These are phyloP conservation scores for Dalbergia cochinchinensis DNA, from an alignment of 306 rosid genomes.

Conservation along the genomic window DNA sequence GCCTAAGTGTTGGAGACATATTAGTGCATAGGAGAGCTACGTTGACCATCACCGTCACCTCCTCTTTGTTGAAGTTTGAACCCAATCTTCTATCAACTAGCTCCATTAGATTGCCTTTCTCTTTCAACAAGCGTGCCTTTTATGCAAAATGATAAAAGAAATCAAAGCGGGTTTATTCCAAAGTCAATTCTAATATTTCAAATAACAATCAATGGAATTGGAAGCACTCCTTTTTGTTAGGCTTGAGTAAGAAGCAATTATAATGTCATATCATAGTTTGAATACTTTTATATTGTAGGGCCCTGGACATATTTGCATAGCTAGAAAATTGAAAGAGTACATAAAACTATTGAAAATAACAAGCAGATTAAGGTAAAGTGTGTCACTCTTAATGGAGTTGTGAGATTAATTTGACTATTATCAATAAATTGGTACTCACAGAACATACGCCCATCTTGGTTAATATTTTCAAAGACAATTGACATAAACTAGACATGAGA, in stretches of 20 bases:
- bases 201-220: slow-evolving; percentile 3
- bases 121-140: slow-evolving; percentile 46
- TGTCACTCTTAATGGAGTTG: too few relatives aligned
- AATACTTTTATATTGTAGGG: neutral
- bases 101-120: slow-evolving; percentile 44
- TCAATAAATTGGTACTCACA: too few relatives aligned
- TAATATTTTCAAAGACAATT: too few relatives aligned
- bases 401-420: too few relatives aligned
- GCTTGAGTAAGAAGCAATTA: neutral
- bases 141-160: neutral
- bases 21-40: slow-evolving; percentile 52
- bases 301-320: neutral
- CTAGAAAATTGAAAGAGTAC: neutral
- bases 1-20: slow-evolving; percentile 43
- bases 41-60: slow-evolving; percentile 43
- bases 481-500: neutral
- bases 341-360: too few relatives aligned
- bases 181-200: neutral
- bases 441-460: too few relatives aligned
- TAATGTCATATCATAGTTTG: neutral
- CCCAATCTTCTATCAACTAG: slow-evolving; percentile 50
- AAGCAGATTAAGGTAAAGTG: too few relatives aligned
- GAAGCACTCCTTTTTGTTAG: neutral
- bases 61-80: slow-evolving; percentile 39
- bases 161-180: neutral